Evolutionary conservation across 2,329 filamentous ascomycete species (phyloP), one percentile per base, ranked within the genome.

Genomic region (Botrytis sinoallii): DNA sequence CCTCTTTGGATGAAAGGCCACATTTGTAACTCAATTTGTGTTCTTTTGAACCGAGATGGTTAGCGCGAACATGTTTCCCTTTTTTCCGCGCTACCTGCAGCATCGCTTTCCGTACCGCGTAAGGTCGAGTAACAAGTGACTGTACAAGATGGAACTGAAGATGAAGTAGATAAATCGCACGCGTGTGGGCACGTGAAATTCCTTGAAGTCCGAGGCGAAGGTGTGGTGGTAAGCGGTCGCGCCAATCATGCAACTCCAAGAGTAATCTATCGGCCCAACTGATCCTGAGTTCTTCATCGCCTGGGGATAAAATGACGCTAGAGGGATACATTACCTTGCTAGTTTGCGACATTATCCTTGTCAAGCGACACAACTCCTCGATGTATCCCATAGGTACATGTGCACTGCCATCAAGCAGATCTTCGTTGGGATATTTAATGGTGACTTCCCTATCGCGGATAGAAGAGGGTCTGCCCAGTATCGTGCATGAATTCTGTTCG

Each of bases 361-460:
- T 75, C 25, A 81, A 71, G 5, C 76, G 77, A 20, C 79, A 74
- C 1, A 76, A 75, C 35, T 79, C 74, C 25, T 80, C 79, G 7
- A 79, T 55, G 46, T 79, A 80, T n/a, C 75, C 75, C 40, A 60
- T 66, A 22, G 79, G 79, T 16, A 79, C 75, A 3, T 74, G 79
- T 32, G 75, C 66, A 22, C 75, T 74, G 38, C 76, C 77, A 71
- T 81, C 79, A 10, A 81, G 72, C 71, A 80, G 71, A 29, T 76
- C 73, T 68, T 81, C 79, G 48, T 81, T 74, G 4, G 79, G 79
- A 48, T 76, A 78, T 1, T 61, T 74, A n/a, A 80, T 75, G 57
- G 78, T 80, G 67, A 81, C 78, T 68, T 80, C 79, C 3, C 71
- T 74, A 52, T 80, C 78, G 48, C 80, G 78, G 67, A 81, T 80